Percentiles rank a stretch among this genome's conserved stretches.
Evolutionary conservation across 2,329 filamentous ascomycete species (phyloP).

Genomic region (Elsinoe ampelina): DNA sequence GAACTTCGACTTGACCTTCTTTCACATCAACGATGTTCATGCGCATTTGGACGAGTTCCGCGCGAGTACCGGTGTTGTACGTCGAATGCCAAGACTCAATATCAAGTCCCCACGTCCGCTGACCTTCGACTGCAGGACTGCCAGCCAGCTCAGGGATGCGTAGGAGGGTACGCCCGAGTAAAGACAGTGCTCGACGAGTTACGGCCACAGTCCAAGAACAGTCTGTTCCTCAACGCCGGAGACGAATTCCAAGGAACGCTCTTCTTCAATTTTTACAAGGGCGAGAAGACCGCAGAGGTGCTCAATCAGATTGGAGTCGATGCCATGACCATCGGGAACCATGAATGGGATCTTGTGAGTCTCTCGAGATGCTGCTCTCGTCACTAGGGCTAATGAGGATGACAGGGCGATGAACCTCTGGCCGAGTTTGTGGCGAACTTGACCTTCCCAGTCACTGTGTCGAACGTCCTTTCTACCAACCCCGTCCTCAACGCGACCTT

Average conservation of each 20-base stretch:
- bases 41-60: slow-evolving; percentile 57
- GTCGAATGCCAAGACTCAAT: neutral
- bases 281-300: slow-evolving; percentile 59
- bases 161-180: slow-evolving; percentile 35
- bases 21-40: slow-evolving; percentile 62
- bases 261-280: slow-evolving; percentile 57
- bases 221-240: slow-evolving; percentile 55
- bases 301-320: slow-evolving; percentile 58
- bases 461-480: slow-evolving; percentile 54
- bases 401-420: slow-evolving; percentile 51
- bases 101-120: neutral
- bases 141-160: slow-evolving; percentile 4
- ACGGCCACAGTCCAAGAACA: slow-evolving; percentile 49
- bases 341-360: slow-evolving; percentile 29
- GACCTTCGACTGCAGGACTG: neutral
- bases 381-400: too few relatives aligned
- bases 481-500: slow-evolving; percentile 52
- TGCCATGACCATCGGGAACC: slow-evolving; percentile 59
- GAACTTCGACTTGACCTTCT: slow-evolving; percentile 40
- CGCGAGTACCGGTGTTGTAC: slow-evolving; percentile 29
- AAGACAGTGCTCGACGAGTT: slow-evolving; percentile 51
- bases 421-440: slow-evolving; percentile 54
- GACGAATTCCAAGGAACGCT: slow-evolving; percentile 62
- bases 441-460: slow-evolving; percentile 55
- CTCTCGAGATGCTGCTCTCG: neutral